Evolutionary conservation across 2,329 filamentous ascomycete genomes (phyloP).

Genomic region (Aphanocladium album): DNA sequence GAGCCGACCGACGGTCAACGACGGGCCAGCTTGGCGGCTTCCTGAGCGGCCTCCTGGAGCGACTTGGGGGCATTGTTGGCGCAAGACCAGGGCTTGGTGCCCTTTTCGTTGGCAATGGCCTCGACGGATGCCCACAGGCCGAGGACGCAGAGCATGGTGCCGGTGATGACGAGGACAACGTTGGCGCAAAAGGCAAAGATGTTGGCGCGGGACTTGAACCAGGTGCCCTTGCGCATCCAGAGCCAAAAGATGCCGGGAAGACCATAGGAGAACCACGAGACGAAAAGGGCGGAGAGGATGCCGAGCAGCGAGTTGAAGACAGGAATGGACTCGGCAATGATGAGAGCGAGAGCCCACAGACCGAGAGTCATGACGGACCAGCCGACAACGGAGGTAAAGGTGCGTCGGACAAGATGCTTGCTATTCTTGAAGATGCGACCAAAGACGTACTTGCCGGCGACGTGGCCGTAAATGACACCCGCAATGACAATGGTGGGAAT

Average conservation of each 20-base stretch:
- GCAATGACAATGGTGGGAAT: conserved; percentile 66
- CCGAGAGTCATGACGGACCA: conserved; percentile 54
- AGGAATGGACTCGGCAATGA: conserved; percentile 66
- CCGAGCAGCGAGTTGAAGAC: conserved; percentile 62
- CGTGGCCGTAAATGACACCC: conserved; percentile 64
- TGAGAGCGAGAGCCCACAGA: conserved; percentile 58
- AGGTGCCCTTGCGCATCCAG: conserved; percentile 40
- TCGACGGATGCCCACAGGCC: conserved; percentile 37
- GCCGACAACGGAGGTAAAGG: conserved; percentile 43
- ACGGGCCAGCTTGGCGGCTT: background rate
- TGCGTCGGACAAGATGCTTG: conserved; percentile 48
- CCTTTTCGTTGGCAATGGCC: conserved; percentile 26
- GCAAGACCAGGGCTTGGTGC: conserved; percentile 33
- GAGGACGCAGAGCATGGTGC: conserved; percentile 32
- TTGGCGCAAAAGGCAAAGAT: conserved; percentile 29
- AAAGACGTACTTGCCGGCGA: conserved; percentile 63
- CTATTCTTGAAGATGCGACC: conserved; percentile 57
- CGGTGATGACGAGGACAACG: conserved; percentile 26
- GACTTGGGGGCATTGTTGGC: conserved; percentile 6
- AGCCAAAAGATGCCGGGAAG: conserved; percentile 44
- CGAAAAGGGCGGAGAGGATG: conserved; percentile 58
- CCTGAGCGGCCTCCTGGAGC: background rate
- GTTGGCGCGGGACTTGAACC: conserved; percentile 29
- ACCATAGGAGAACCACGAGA: conserved; percentile 60
- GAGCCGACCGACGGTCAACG: background rate